Evolutionary conservation across 306 rosid genomes (phyloP).

Genomic region (Chamaecrista fasciculata): DNA sequence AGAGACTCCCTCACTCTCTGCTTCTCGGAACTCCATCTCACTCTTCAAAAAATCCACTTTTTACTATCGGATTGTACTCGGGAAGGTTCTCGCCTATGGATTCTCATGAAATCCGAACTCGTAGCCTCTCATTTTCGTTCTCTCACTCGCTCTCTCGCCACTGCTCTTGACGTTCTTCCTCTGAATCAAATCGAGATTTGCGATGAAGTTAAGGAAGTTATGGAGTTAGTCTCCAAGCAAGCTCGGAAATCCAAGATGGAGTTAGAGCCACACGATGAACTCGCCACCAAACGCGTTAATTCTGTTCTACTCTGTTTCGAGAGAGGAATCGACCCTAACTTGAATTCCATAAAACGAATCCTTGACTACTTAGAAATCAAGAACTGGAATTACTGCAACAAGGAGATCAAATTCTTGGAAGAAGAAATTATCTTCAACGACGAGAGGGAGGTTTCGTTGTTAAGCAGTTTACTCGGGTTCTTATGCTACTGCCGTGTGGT

Average conservation of each 20-base stretch:
- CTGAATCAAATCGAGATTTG: conserved; percentile 35
- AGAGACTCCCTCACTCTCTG: conserved; percentile 40
- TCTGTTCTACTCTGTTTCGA: conserved; percentile 45
- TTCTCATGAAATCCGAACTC: conserved; percentile 51
- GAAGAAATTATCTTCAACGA: conserved; percentile 40
- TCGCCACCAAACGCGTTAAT: conserved; percentile 17
- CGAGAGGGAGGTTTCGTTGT: conserved; percentile 40
- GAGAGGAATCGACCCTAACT: conserved; percentile 53
- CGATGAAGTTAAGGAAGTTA: conserved; percentile 63
- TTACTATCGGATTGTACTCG: conserved; percentile 60
- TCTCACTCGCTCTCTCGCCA: conserved; percentile 44
- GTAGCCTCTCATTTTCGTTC: conserved; percentile 47
- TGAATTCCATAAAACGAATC: conserved; percentile 23
- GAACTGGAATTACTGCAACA: conserved; percentile 58
- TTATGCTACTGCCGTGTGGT: conserved; percentile 60
- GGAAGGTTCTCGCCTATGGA: conserved; percentile 43
- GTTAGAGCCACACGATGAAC: conserved; percentile 42
- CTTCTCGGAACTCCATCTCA: conserved; percentile 68
- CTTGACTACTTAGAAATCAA: conserved; percentile 50
- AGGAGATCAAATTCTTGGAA: conserved; percentile 60
- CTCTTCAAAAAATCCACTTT: conserved; percentile 58
- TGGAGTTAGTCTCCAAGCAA: conserved; percentile 56
- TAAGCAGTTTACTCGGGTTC: conserved; percentile 62
- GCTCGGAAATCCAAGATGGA: conserved; percentile 48
- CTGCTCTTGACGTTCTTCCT: conserved; percentile 65